A percentile compares a stretch with the other conserved stretches of the same genome.
These are phyloP conservation scores for Aspergillus ibericus DNA, from an alignment of 2,329 filamentous ascomycete species.

Conservation along the genomic window DNA sequence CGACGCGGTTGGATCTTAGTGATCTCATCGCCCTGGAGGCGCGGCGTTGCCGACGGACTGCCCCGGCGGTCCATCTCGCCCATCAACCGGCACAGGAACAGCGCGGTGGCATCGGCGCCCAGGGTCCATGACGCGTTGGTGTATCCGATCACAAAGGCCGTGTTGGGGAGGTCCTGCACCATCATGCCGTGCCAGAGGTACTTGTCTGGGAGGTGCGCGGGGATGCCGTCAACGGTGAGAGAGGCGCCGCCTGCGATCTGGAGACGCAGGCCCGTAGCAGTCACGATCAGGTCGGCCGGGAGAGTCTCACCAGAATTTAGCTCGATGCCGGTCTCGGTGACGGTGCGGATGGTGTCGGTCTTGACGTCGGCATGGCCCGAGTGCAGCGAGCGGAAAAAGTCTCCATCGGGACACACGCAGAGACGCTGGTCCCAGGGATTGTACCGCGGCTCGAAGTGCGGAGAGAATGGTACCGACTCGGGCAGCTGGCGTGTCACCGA, in stretches of 20 bases:
- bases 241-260: conserved; percentile 39
- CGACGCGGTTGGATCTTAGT: conserved; percentile 27
- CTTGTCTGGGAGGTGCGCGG: conserved; percentile 34
- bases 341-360: conserved; percentile 55
- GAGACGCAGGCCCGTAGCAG: conserved; percentile 47
- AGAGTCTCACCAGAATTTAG: conserved; percentile 46
- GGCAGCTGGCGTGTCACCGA: conserved; percentile 56
- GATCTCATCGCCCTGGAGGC: conserved; percentile 19
- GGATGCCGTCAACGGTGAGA: conserved; percentile 40
- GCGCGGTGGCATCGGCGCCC: conserved; percentile 46
- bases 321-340: conserved; percentile 52
- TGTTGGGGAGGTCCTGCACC: conserved; percentile 48
- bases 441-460: conserved; percentile 66
- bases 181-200: conserved; percentile 47
- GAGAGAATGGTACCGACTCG: conserved; percentile 53
- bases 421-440: conserved; percentile 73
- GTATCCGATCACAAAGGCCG: conserved; percentile 45
- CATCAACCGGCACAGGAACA: conserved; percentile 40
- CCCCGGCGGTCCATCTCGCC: conserved; percentile 32
- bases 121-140: conserved; percentile 49
- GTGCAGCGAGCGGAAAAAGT: conserved; percentile 57
- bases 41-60: conserved; percentile 29
- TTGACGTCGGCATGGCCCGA: conserved; percentile 54
- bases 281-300: conserved; percentile 46
- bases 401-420: conserved; percentile 65